Conservation (phyloP, 2,329 filamentous ascomycete genomes). For the Tolypocladium guangdongense region DNA sequence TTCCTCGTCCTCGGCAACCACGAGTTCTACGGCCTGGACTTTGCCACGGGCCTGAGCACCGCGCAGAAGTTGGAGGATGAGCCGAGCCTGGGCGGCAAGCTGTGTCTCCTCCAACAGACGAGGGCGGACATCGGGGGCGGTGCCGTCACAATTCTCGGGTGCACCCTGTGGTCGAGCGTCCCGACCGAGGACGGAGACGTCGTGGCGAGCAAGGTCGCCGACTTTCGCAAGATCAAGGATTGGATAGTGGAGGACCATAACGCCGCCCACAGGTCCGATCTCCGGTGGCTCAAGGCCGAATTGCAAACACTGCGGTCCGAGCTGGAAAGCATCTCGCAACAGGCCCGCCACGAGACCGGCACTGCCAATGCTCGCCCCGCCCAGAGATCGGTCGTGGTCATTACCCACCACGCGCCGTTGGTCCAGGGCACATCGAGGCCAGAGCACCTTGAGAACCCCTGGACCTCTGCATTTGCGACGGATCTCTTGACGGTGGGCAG, state of each 20-base stretch:
- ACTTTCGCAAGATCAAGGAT: neutral
- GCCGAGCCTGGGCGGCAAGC: neutral
- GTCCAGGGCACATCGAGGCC: neutral
- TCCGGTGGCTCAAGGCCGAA: neutral
- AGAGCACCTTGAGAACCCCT: neutral
- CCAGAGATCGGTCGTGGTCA: neutral
- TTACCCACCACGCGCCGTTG: neutral
- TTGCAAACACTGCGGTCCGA: neutral
- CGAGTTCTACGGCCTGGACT: neutral
- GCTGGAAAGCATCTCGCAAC: neutral
- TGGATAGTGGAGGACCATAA: neutral
- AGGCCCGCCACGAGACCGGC: neutral
- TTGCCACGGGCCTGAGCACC: neutral
- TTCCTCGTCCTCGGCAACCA: neutral
- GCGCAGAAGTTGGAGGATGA: neutral
- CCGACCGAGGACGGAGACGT: neutral
- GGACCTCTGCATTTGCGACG: neutral
- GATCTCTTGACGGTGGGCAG: neutral
- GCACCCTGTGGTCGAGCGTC: neutral
- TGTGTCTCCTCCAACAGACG: neutral
- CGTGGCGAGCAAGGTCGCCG: neutral
- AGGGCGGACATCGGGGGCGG: neutral
- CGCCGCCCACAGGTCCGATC: neutral
- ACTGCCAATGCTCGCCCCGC: neutral
- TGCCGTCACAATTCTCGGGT: neutral